Evolutionary conservation across 345 rosid genomes (phyloP).

Genomic region (Triadica sebifera): DNA sequence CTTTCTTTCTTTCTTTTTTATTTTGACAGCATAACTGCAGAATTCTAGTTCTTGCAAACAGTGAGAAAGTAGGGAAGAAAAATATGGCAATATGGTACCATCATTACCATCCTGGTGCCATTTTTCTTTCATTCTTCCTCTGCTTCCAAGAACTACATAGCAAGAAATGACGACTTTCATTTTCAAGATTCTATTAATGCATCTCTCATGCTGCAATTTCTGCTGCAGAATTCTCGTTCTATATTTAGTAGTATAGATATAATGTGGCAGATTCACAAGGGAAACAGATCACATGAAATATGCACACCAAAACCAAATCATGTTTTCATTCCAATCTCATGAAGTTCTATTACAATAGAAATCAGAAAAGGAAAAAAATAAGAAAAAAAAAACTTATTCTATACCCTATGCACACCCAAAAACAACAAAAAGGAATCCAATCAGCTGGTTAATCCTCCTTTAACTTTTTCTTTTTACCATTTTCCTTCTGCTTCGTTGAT

Average conservation of each 20-base stretch:
- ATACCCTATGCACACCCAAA: conserved; percentile 51
- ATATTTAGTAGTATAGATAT: not conserved
- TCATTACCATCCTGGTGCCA: not conserved
- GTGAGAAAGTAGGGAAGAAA: not conserved
- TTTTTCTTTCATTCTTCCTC: not conserved
- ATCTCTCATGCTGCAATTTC: conserved; percentile 6
- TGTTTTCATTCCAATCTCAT: conserved; percentile 44
- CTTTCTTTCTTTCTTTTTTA: not conserved
- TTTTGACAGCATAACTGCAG: not conserved
- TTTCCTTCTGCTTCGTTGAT: conserved; percentile 18
- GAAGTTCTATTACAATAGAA: conserved; percentile 51
- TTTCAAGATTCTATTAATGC: conserved; percentile 11
- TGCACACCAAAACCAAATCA: conserved; percentile 55
- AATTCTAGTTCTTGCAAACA: conserved; percentile 2
- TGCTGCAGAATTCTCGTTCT: conserved; percentile 13
- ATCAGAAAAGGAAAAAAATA: conserved; percentile 23
- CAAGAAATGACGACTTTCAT: not conserved
- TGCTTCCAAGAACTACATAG: not conserved
- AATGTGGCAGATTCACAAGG: conserved; percentile 10
- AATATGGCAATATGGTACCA: not conserved
- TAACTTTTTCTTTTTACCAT: conserved; percentile 8
- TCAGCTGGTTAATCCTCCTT: conserved; percentile 57
- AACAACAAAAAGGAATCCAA: conserved; percentile 36
- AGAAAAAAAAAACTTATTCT: conserved; percentile 42
- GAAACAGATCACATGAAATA: conserved; percentile 10